Base-by-base conservation (phyloP, 768 basidiomycete species). In the Collybia mongolica region DNA sequence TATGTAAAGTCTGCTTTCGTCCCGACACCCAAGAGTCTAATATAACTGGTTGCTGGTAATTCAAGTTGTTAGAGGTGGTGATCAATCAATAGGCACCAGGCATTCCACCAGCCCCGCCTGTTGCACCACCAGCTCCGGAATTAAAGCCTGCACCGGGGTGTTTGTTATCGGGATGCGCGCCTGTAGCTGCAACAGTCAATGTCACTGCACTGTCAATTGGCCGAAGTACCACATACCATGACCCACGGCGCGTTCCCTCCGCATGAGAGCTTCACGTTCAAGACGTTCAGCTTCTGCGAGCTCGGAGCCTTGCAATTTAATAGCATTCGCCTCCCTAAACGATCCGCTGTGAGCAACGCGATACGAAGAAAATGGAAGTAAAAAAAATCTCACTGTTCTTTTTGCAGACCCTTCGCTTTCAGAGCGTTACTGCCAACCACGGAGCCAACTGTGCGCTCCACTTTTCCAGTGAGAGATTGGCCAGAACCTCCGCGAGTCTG, bases 251-350 rank as follows among this genome's bases (percentile, higher is more conserved):
- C 79, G 71, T 52, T 81, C 77, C 18, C 80, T 72, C 28, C 74
- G 71, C 62, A 70, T 56, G 35, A 69, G 35, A 8, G 80, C 81
- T 56, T 81, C 79, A 4, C 64, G 64, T 60, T 82, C 81, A 5
- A 82, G 66, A 11, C 76, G 72, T 60, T 82, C 78, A 15, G 81
- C 81, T 57, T 81, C 76, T 2, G 72, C 67, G 17, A 82, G 64
- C 56, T 82, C 81, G 6, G 63, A 60, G 22, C 72, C 69, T 60
- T 82, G 80, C 8, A 70, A 46, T 51, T 75, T 76, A 35, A 73
- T 52, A 0, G 72, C 62, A 22, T 73, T 67, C 0, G 79, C 80
- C 63, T 80, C 78, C 44, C 75, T 76, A 45, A 29, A 48, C 11
- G 5, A 22, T 39, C 6, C 12, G 5, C 5, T n/a, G 46, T 38